These are phyloP conservation scores for Mycena floridula DNA, from an alignment of 768 basidiomycete species.

Conservation along the genomic window DNA sequence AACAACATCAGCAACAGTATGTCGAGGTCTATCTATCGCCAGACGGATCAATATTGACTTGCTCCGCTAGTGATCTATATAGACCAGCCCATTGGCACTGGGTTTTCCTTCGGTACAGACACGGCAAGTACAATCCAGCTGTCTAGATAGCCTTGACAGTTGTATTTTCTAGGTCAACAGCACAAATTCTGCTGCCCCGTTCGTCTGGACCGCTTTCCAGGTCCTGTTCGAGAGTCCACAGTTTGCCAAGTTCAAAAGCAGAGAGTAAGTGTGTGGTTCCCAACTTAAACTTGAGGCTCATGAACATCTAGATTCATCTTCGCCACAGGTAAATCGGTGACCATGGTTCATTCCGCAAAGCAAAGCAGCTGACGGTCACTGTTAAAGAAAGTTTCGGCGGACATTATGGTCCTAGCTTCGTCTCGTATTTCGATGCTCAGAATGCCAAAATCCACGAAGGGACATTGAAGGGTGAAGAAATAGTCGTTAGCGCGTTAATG, in stretches of 20 bases:
- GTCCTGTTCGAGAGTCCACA: conserved; percentile 50
- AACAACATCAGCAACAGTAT: conserved; percentile 61
- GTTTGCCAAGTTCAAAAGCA: conserved; percentile 44
- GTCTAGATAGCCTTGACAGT: too few relatives aligned
- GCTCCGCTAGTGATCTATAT: conserved; percentile 55
- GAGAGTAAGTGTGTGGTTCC: conserved; percentile 38
- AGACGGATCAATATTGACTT: background rate
- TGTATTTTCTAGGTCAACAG: too few relatives aligned
- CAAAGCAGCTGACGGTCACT: too few relatives aligned
- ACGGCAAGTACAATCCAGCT: too few relatives aligned
- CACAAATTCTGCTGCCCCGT: conserved; percentile 47
- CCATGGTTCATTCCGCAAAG: too few relatives aligned
- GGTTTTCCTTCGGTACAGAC: conserved; percentile 55
- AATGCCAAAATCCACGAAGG: conserved; percentile 44
- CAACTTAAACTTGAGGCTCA: background rate
- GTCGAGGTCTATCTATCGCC: conserved; percentile 11
- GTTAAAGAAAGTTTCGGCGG: conserved; percentile 67
- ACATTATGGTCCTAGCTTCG: conserved; percentile 61
- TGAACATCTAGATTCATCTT: conserved; percentile 43
- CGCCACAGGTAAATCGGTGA: too few relatives aligned
- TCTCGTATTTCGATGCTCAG: conserved; percentile 59
- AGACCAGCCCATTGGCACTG: conserved; percentile 62
- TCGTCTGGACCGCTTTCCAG: conserved; percentile 61
- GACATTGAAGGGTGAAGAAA: conserved; percentile 37
- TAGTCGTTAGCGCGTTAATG: conserved; percentile 56